Conservation (phyloP, 495 filamentous ascomycete genomes). For the Melanomma pulvis-pyrius region DNA sequence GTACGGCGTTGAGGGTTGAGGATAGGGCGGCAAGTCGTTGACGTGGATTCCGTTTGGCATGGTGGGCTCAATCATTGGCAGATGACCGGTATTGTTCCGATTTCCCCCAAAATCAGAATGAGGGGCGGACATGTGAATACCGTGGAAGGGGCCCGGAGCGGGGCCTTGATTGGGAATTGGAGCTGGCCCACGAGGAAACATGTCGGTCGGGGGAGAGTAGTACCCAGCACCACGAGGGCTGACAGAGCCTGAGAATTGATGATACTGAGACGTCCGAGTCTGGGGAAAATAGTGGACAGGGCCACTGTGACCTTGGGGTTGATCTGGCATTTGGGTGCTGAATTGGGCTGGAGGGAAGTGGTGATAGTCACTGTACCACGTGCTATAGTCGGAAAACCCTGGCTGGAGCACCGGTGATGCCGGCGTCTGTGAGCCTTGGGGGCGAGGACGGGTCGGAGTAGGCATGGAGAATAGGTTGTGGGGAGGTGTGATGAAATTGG, state of each 20-base stretch:
- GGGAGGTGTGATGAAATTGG: slow-evolving; percentile 20
- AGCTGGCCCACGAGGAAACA: slow-evolving; percentile 10
- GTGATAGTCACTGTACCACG: slow-evolving; percentile 2
- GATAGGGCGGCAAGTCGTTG: not conserved
- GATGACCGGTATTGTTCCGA: not conserved
- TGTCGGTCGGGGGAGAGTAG: slow-evolving; percentile 7
- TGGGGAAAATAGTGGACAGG: slow-evolving; percentile 8
- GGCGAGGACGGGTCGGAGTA: not conserved
- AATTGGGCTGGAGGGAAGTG: slow-evolving; percentile 1
- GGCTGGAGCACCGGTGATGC: slow-evolving; percentile 1
- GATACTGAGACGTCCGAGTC: not conserved
- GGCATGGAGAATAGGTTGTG: slow-evolving; percentile 11
- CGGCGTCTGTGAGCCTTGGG: not conserved
- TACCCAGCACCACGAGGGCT: not conserved
- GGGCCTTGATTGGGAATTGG: not conserved
- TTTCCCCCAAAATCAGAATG: slow-evolving; percentile 8
- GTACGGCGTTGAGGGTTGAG: not conserved
- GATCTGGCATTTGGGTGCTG: slow-evolving; percentile 9
- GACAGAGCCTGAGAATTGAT: not conserved
- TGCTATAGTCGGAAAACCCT: slow-evolving; percentile 11
- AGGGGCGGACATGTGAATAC: not conserved
- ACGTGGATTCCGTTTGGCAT: not conserved
- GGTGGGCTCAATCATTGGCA: slow-evolving; percentile 14
- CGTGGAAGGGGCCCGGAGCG: not conserved
- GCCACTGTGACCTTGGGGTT: not conserved